These are phyloP conservation scores for Penicillium sclerotiorum DNA, from an alignment of 2,329 filamentous ascomycete species.

Conservation along the genomic window DNA sequence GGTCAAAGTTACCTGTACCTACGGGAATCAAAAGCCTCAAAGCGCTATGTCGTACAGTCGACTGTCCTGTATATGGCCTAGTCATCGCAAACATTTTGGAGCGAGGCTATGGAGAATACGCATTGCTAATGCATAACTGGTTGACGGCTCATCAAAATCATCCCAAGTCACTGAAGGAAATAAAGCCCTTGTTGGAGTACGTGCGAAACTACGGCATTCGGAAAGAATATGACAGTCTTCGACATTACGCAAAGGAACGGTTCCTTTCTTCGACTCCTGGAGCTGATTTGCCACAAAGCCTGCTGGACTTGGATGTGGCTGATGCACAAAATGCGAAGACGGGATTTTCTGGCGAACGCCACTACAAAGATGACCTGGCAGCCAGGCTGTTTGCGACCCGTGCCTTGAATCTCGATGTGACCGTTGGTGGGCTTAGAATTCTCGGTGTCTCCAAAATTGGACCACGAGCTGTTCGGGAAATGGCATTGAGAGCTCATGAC, in stretches of 20 bases:
- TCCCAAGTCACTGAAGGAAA: constrained; percentile 40
- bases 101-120: constrained; percentile 39
- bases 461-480: constrained; percentile 73
- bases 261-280: not conserved
- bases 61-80: constrained; percentile 47
- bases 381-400: constrained; percentile 80
- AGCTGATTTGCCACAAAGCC: not conserved
- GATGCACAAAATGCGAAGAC: constrained; percentile 1
- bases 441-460: constrained; percentile 74
- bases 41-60: constrained; percentile 43
- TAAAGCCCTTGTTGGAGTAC: constrained; percentile 46
- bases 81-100: constrained; percentile 47
- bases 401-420: constrained; percentile 71
- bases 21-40: constrained; percentile 41
- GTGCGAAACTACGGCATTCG: constrained; percentile 35
- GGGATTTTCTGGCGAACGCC: constrained; percentile 38
- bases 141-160: constrained; percentile 46
- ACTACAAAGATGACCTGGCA: constrained; percentile 69
- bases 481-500: constrained; percentile 67
- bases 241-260: constrained; percentile 1
- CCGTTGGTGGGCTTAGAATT: constrained; percentile 69
- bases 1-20: constrained; percentile 6
- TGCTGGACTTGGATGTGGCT: not conserved
- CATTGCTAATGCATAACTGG: constrained; percentile 51
- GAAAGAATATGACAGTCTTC: constrained; percentile 23